phyloP scores from a whole-genome alignment of 495 filamentous ascomycete genomes.

The Penicillium taxi region DNA sequence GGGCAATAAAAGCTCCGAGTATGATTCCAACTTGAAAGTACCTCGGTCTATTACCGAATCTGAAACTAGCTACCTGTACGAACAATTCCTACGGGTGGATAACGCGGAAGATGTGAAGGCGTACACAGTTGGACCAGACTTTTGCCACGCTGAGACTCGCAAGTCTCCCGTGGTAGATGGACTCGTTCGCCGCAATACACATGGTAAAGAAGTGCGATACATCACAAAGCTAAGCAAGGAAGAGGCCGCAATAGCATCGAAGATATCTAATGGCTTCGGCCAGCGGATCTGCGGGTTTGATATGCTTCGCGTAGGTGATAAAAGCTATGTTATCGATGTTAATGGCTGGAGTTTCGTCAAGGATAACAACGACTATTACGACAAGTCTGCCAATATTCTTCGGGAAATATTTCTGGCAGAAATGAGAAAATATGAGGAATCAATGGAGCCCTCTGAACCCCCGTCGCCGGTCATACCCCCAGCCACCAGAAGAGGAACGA shows the following conservation, averaged over 20 bases:
- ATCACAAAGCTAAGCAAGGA: slow-evolving; percentile 76
- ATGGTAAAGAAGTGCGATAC: slow-evolving; percentile 95
- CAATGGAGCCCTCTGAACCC: slow-evolving; percentile 26
- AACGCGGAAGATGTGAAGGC: slow-evolving; percentile 98
- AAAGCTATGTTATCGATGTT: slow-evolving; percentile 96
- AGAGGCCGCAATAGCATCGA: slow-evolving; percentile 76
- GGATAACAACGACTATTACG: slow-evolving; percentile 98
- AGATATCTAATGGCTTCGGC: slow-evolving; percentile 87
- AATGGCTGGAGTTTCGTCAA: slow-evolving; percentile 99
- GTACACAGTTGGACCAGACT: slow-evolving; percentile 90
- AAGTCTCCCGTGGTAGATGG: slow-evolving; percentile 97
- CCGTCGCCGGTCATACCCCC: slow-evolving; percentile 24
- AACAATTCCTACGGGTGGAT: slow-evolving; percentile 91
- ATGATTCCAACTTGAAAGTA: slow-evolving; percentile 62
- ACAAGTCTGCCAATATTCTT: slow-evolving; percentile 78
- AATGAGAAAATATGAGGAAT: slow-evolving; percentile 47
- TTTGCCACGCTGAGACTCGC: slow-evolving; percentile 92
- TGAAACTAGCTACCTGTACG: slow-evolving; percentile 82
- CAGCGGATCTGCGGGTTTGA: slow-evolving; percentile 97
- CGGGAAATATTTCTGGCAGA: slow-evolving; percentile 79
- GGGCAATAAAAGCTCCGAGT: slow-evolving; percentile 96
- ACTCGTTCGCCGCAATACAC: slow-evolving; percentile 87
- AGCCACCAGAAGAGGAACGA: slow-evolving; percentile 27
- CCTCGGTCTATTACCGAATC: slow-evolving; percentile 75
- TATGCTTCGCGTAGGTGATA: slow-evolving; percentile 74